These are phyloP conservation scores for Coemansia sp. DNA, from an alignment of 192 early-diverging fungal genomes.

Conservation along the genomic window DNA sequence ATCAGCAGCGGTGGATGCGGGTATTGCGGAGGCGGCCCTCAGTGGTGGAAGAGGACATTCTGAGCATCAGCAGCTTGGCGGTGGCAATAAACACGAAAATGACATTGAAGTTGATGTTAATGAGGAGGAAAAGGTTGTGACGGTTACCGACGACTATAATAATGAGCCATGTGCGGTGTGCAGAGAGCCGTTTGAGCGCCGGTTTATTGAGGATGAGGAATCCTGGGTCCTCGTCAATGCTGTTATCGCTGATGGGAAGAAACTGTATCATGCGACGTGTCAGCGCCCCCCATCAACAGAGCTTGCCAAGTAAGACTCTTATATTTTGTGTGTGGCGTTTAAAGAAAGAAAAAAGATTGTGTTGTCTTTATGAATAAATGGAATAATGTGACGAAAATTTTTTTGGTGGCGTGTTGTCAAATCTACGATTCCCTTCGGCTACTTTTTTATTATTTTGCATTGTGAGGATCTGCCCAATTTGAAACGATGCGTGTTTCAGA, in stretches of 20 bases:
- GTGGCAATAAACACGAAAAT: background rate
- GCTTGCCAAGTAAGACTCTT: no score
- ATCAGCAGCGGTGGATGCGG: constrained; percentile 13
- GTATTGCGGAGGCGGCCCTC: no score
- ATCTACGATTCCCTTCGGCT: no score
- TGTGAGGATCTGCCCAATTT: no score
- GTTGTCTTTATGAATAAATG: no score
- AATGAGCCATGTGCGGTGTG: constrained; percentile 73
- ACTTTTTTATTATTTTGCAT: no score
- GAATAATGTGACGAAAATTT: no score
- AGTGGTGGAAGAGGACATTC: background rate
- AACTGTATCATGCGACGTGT: constrained; percentile 53
- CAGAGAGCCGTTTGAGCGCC: constrained; percentile 71
- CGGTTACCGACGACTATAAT: constrained; percentile 42
- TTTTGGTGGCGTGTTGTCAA: no score
- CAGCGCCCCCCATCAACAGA: constrained; percentile 4
- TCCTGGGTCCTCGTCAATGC: constrained; percentile 78
- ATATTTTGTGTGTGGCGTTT: no score
- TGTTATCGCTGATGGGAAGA: constrained; percentile 57
- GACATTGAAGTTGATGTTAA: background rate
- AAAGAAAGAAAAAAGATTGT: no score
- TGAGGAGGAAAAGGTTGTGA: constrained; percentile 39
- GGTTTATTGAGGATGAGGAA: constrained; percentile 79
- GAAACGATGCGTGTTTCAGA: background rate
- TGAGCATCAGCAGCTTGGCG: no score